Evolutionary conservation across 345 rosid genomes (phyloP).

Genomic region (Eucalyptus microcorys): DNA sequence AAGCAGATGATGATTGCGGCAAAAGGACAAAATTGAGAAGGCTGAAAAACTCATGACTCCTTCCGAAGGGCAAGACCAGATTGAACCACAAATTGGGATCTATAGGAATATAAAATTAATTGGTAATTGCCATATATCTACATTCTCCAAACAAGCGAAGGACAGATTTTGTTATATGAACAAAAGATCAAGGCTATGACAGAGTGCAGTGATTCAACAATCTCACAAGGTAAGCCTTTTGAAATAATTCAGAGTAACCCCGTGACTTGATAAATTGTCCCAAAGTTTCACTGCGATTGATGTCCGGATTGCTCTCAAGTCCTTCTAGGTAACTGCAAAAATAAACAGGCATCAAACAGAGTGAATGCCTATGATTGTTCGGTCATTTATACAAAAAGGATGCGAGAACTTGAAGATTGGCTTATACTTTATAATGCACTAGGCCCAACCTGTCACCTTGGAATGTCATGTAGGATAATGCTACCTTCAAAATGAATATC

Average conservation of each 20-base stretch:
- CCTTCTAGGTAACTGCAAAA: constrained; percentile 40
- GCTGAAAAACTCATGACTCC: constrained; percentile 70
- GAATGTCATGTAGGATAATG: background rate
- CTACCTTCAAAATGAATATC: background rate
- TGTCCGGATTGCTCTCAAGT: constrained; percentile 55
- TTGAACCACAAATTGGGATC: constrained; percentile 82
- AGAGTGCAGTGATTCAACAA: background rate
- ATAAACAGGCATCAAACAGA: background rate
- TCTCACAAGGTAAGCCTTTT: constrained; percentile 79
- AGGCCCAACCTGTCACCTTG: background rate
- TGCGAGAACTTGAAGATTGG: background rate
- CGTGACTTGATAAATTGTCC: constrained; percentile 50
- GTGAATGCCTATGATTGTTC: background rate
- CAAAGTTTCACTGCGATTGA: constrained; percentile 49
- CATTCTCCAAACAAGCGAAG: background rate
- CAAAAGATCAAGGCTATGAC: background rate
- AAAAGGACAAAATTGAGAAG: constrained; percentile 72
- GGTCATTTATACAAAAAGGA: background rate
- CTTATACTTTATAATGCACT: background rate
- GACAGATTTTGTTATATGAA: background rate
- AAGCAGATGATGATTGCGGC: constrained; percentile 73
- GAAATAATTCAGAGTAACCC: constrained; percentile 77
- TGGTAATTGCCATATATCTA: background rate
- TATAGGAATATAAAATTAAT: background rate
- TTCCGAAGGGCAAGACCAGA: constrained; percentile 77